phyloP scores from a whole-genome alignment of 2,329 filamentous ascomycete genomes.

The Diplodia seriata region DNA sequence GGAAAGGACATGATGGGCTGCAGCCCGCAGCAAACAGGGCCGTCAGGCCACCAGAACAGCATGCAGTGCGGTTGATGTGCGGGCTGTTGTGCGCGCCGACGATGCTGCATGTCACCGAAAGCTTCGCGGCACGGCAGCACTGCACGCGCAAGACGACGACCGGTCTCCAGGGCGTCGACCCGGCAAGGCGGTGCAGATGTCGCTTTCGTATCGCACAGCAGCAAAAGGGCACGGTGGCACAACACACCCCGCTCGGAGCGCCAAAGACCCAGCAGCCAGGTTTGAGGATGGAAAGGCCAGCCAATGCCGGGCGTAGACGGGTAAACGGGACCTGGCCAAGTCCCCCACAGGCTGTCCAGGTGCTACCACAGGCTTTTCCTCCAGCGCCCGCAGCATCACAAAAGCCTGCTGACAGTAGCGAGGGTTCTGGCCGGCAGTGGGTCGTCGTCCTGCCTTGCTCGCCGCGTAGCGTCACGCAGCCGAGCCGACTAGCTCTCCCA shows the following conservation, averaged over 20 bases:
- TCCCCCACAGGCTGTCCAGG: background rate
- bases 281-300: conserved; percentile 15
- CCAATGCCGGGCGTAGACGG: conserved; percentile 18
- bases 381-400: conserved; percentile 1
- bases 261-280: conserved; percentile 22
- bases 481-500: conserved; percentile 17
- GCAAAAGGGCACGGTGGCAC: conserved; percentile 9
- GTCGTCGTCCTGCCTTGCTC: conserved; percentile 7
- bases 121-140: conserved; percentile 10
- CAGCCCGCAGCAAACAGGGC: conserved; percentile 12
- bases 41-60: background rate
- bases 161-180: conserved; percentile 12
- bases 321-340: conserved; percentile 14
- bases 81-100: conserved; percentile 16
- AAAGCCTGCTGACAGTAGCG: conserved; percentile 2
- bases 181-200: conserved; percentile 16
- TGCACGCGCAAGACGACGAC: conserved; percentile 28
- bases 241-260: conserved; percentile 18
- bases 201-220: conserved; percentile 13
- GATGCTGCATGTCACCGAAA: conserved; percentile 14
- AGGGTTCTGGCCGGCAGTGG: background rate
- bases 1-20: conserved; percentile 13
- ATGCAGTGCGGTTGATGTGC: conserved; percentile 26
- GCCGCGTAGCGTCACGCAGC: conserved; percentile 5
- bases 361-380: conserved; percentile 20